These are phyloP conservation scores for Candida koratica DNA, from an alignment of 805 yeast genomes.

Conservation along the genomic window DNA sequence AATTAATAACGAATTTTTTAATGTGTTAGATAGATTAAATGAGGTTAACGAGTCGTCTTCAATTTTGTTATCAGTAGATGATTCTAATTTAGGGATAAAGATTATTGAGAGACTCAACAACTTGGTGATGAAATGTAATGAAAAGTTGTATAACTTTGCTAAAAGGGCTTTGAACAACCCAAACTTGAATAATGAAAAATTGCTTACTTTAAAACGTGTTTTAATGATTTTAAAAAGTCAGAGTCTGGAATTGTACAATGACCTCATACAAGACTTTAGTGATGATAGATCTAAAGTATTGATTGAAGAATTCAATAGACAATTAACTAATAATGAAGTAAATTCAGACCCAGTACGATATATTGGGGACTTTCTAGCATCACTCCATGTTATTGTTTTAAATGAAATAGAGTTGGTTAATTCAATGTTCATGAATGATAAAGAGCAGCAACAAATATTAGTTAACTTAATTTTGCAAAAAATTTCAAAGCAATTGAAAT, in stretches of 20 bases:
- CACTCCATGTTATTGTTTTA: constrained; percentile 78
- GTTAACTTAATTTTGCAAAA: constrained; percentile 50
- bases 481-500: constrained; percentile 56
- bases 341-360: constrained; percentile 66
- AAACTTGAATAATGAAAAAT: constrained; percentile 22
- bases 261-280: constrained; percentile 58
- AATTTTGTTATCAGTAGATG: constrained; percentile 62
- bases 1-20: constrained; percentile 54
- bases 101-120: constrained; percentile 57
- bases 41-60: constrained; percentile 64
- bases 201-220: constrained; percentile 29
- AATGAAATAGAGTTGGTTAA: constrained; percentile 78
- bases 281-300: constrained; percentile 64
- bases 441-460: constrained; percentile 23
- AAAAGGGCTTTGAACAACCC: constrained; percentile 32
- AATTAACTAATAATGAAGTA: constrained; percentile 19
- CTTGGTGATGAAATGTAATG: constrained; percentile 41
- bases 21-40: constrained; percentile 57
- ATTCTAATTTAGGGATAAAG: constrained; percentile 59
- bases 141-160: constrained; percentile 27
- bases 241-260: constrained; percentile 51
- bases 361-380: constrained; percentile 84
- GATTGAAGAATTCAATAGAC: constrained; percentile 63
- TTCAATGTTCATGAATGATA: constrained; percentile 47
- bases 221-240: constrained; percentile 23